Evolutionary conservation across 495 filamentous ascomycete genomes (phyloP).

Genomic region (Penicillium subrubescens): DNA sequence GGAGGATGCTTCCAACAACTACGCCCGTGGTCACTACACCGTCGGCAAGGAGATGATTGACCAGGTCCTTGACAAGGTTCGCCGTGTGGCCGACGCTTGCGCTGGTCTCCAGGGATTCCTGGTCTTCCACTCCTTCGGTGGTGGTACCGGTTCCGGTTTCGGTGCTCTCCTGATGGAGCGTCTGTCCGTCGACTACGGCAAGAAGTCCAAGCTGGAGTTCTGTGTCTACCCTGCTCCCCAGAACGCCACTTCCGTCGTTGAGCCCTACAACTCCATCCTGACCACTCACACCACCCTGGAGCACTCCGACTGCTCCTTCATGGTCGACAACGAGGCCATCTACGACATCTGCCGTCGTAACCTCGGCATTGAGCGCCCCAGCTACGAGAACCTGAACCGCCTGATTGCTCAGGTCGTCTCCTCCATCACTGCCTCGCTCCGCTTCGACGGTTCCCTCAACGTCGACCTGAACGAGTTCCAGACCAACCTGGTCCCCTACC

Average conservation of each 20-base stretch:
- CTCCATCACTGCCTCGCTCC: conserved; percentile 96
- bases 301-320: conserved; percentile 99
- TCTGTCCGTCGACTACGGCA: conserved; percentile 95
- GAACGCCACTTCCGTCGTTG: conserved; percentile 94
- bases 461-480: conserved; percentile 99
- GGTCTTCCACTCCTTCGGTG: conserved; percentile 99
- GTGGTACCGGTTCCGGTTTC: conserved; percentile 97
- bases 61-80: conserved; percentile 93
- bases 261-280: conserved; percentile 99
- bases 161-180: conserved; percentile 97
- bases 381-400: conserved; percentile 98
- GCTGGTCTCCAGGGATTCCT: conserved; percentile 97
- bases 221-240: conserved; percentile 97
- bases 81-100: conserved; percentile 94
- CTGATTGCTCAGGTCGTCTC: conserved; percentile 98
- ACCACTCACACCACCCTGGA: conserved; percentile 98
- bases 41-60: conserved; percentile 99
- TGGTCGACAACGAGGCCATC: conserved; percentile 99
- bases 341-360: conserved; percentile 99
- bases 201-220: conserved; percentile 99
- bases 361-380: conserved; percentile 93
- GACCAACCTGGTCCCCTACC: conserved; percentile 98
- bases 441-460: conserved; percentile 98
- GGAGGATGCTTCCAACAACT: conserved; percentile 99
- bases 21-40: conserved; percentile 97